Conservation (phyloP, 805 yeast genomes). For the Sugiyamaella lignohabitans region DNA sequence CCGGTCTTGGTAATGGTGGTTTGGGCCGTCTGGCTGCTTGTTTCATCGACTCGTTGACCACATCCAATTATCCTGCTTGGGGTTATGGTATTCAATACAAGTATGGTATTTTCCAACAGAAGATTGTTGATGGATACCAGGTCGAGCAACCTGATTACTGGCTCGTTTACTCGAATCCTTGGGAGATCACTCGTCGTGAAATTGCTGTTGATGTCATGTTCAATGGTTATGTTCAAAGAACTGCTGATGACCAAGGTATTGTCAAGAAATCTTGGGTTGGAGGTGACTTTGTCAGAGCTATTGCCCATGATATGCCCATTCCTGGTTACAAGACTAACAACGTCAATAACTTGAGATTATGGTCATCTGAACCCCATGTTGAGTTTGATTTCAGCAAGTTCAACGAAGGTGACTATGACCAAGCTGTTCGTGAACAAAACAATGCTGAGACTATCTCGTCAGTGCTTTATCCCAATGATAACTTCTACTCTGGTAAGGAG, state of each 20-base stretch:
- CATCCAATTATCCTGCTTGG: constrained; percentile 90
- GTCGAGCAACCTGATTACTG: constrained; percentile 94
- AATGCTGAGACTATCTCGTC: constrained; percentile 89
- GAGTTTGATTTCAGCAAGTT: constrained; percentile 89
- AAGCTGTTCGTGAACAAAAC: constrained; percentile 79
- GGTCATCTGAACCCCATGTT: constrained; percentile 85
- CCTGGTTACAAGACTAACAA: constrained; percentile 77
- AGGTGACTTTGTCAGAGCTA: constrained; percentile 83
- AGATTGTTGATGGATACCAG: constrained; percentile 85
- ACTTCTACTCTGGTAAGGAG: constrained; percentile 86
- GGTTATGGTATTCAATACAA: constrained; percentile 92
- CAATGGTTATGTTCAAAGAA: constrained; percentile 69
- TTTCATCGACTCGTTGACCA: constrained; percentile 80
- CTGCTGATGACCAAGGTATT: constrained; percentile 45
- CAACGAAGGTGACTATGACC: constrained; percentile 83
- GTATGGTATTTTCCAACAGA: constrained; percentile 89
- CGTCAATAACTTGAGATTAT: constrained; percentile 82
- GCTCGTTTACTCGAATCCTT: constrained; percentile 82
- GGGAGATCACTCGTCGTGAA: constrained; percentile 87
- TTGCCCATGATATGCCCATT: constrained; percentile 85
- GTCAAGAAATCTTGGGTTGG: constrained; percentile 70
- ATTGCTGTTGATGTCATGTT: constrained; percentile 86
- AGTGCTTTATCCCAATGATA: constrained; percentile 89
- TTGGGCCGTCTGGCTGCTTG: constrained; percentile 93
- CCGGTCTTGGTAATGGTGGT: constrained; percentile 94